Evolutionary conservation across 345 rosid species (phyloP).

Genomic region (Cochlearia excelsa): DNA sequence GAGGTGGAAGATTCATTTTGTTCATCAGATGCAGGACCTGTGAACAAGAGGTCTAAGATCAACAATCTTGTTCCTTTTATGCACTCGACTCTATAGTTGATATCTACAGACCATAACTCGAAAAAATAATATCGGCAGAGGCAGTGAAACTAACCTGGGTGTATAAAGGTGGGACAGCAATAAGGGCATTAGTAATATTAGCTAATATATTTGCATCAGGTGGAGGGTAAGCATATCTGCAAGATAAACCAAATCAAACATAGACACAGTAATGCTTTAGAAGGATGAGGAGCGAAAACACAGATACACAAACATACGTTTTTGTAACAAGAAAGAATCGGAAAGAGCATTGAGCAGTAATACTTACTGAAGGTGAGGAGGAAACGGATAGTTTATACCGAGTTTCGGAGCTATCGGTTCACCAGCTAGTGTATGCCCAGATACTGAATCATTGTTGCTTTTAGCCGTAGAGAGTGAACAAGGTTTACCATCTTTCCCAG

Average conservation of each 20-base stretch:
- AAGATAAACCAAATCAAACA: slow-evolving; percentile 20
- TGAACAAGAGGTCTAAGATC: slow-evolving; percentile 5
- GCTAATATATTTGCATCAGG: slow-evolving; percentile 95
- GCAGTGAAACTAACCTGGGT: slow-evolving; percentile 62
- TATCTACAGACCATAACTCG: slow-evolving; percentile 15
- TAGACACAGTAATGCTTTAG: slow-evolving; percentile 4
- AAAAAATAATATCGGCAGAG: not conserved
- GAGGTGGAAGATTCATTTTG: slow-evolving; percentile 99
- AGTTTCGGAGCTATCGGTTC: slow-evolving; percentile 85
- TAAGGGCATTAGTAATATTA: slow-evolving; percentile 92
- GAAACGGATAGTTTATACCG: slow-evolving; percentile 89
- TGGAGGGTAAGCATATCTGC: slow-evolving; percentile 95
- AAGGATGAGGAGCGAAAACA: slow-evolving; percentile 19
- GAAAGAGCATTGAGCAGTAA: slow-evolving; percentile 5
- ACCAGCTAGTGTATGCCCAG: slow-evolving; percentile 36
- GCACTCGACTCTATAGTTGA: not conserved
- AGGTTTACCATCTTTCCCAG: slow-evolving; percentile 36
- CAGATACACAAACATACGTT: not conserved
- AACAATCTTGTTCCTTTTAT: slow-evolving; percentile 14
- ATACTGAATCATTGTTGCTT: slow-evolving; percentile 39
- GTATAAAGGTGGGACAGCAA: slow-evolving; percentile 91
- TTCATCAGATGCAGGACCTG: slow-evolving; percentile 97
- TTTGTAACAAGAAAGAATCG: not conserved
- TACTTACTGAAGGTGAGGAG: slow-evolving; percentile 84
- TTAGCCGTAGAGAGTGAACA: slow-evolving; percentile 28